Base-by-base conservation (phyloP, 163 green algal genomes). In the Scenedesmus sp. region DNA sequence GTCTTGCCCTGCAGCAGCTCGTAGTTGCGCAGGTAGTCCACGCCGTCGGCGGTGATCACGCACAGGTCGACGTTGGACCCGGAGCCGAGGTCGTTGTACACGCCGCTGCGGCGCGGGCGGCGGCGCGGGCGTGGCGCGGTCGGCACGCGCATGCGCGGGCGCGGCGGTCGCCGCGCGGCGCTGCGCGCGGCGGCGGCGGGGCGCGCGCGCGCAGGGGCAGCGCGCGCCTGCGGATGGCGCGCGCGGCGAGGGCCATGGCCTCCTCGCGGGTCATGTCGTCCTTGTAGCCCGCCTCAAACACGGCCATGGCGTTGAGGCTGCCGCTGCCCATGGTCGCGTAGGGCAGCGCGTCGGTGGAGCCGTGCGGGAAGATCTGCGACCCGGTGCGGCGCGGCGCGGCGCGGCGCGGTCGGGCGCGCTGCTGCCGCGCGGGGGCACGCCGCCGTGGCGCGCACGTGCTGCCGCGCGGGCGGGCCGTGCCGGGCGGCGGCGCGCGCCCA, bases 11-110 rank as follows among this genome's bases (percentile, higher is more conserved):
- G 87, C 65, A 98, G 88, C 77, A 83, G 93, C 88, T 99, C 88
- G 71, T 96, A 84, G 85, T 98, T 98, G 47, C 96, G 90, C 79
- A 96, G 84, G 84, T 98, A 98, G 71, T 96, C 87, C 33, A 89
- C 87, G 6, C 87, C 85, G 42, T 90, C 92, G 75, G 94, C 94
- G 11, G 87, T 98, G 86, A 99, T 98, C 56, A 99, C 82, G 85
- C 95, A 98, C 72, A 99, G 77, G 81, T 99, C 96, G 4, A 99
- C 90, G 81, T 99, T 99, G 80, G 90, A 97, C 4, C 96, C 96
- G 3, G 90, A 97, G 10, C 96, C 96, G 63, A 99, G 86, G 84
- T 99, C 96, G 81, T 99, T 99, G 84, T 92, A 95, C 22, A 99
- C 94, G 71, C 96, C 96, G n/a, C 91, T 87, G 54, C 78, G 70